A percentile compares a stretch with the other conserved stretches of the same genome.
Conservation (phyloP, 1,284 basidiomycete species). For the Trametes pubescens region DNA sequence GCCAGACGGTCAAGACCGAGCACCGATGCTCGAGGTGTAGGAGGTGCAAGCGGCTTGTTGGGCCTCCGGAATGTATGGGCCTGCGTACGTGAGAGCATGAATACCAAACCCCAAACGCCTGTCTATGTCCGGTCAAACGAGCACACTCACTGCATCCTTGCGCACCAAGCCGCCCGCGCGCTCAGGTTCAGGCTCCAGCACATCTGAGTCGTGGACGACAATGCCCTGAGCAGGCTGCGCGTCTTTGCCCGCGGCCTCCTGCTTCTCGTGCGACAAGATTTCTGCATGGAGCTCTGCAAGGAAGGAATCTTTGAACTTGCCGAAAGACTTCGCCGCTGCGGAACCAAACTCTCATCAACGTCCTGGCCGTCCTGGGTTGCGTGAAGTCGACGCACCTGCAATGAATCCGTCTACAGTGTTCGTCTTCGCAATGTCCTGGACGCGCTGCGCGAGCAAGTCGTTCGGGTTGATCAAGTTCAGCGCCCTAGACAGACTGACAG, state of each 20-base stretch:
- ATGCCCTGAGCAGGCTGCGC: slow-evolving; percentile 75
- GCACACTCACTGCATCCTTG: slow-evolving; percentile 63
- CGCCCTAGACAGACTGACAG: slow-evolving; percentile 82
- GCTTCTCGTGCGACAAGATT: slow-evolving; percentile 69
- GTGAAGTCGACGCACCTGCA: slow-evolving; percentile 49
- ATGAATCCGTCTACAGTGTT: slow-evolving; percentile 73
- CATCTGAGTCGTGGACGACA: slow-evolving; percentile 81
- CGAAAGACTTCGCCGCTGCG: slow-evolving; percentile 81
- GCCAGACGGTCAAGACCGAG: slow-evolving; percentile 90
- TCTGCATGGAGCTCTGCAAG: slow-evolving; percentile 64
- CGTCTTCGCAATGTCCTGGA: slow-evolving; percentile 82
- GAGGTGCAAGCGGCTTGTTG: slow-evolving; percentile 73
- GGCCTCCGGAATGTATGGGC: slow-evolving; percentile 82
- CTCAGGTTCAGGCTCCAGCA: slow-evolving; percentile 79
- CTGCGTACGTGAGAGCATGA: slow-evolving; percentile 46
- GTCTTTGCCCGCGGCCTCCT: slow-evolving; percentile 63
- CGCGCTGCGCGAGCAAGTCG: slow-evolving; percentile 79
- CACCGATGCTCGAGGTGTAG: slow-evolving; percentile 76
- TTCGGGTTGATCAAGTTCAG: slow-evolving; percentile 86
- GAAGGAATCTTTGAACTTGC: slow-evolving; percentile 80
- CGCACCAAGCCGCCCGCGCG: slow-evolving; percentile 82
- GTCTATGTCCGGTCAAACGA: neutral
- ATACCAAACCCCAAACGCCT: neutral
- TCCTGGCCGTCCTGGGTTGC: neutral
- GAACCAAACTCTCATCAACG: neutral